phyloP scores from a whole-genome alignment of 169 alveolate genomes.

The Plasmodium coatneyi region DNA sequence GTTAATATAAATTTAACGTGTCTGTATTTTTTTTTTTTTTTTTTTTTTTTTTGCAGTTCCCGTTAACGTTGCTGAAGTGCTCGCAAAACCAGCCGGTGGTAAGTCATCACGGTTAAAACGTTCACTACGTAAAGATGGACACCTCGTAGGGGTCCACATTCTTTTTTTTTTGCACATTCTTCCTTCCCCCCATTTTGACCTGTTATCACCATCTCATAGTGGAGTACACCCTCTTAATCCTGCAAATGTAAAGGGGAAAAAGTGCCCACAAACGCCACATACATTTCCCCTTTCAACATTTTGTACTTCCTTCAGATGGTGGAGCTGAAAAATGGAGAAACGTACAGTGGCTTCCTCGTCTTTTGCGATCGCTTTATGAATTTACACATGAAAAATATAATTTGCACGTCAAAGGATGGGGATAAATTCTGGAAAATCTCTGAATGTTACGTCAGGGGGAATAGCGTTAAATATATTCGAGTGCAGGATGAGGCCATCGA shows the following conservation, averaged over 20 bases:
- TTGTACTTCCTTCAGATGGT: constrained; percentile 79
- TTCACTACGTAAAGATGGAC: background rate
- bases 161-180: background rate
- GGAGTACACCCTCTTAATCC: background rate
- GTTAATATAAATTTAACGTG: background rate
- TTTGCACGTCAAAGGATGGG: constrained; percentile 89
- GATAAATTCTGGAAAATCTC: constrained; percentile 85
- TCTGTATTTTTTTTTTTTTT: constrained; percentile 3
- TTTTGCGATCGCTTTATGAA: constrained; percentile 90
- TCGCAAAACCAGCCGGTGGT: constrained; percentile 89
- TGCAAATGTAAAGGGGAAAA: background rate
- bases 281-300: background rate
- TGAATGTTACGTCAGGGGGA: constrained; percentile 89
- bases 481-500: constrained; percentile 86
- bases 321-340: constrained; percentile 89
- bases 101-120: constrained; percentile 62
- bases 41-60: constrained; percentile 80
- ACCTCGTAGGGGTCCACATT: background rate
- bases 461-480: constrained; percentile 87
- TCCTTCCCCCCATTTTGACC: background rate
- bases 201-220: background rate
- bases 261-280: background rate
- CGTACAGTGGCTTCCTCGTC: constrained; percentile 87
- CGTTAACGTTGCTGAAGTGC: constrained; percentile 86
- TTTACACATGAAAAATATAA: constrained; percentile 86